Percentiles rank a stretch among this genome's conserved stretches.
These are phyloP conservation scores for Aureobasidium sp. DNA, from an alignment of 2,329 filamentous ascomycete genomes.

Conservation along the genomic window DNA sequence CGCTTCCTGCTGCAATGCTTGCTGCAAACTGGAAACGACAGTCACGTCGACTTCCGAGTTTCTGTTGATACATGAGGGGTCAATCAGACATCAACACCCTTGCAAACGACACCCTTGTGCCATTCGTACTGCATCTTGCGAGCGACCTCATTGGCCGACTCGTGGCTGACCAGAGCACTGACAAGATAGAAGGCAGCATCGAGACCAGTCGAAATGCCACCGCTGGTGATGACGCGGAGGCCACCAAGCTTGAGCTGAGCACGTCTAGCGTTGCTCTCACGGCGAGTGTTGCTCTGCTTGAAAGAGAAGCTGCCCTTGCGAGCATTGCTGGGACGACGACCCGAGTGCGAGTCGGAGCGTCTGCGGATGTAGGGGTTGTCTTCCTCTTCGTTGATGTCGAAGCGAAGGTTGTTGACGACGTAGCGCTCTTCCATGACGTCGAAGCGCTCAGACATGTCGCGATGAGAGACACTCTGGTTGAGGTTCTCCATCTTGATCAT, in stretches of 20 bases:
- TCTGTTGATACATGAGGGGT: not conserved
- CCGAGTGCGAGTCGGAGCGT: conserved; percentile 25
- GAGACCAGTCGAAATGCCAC: conserved; percentile 69
- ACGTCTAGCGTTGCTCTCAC: conserved; percentile 73
- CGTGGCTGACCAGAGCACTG: conserved; percentile 70
- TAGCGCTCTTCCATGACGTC: conserved; percentile 80
- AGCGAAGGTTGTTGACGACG: conserved; percentile 85
- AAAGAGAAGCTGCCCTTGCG: conserved; percentile 78
- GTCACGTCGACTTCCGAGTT: not conserved
- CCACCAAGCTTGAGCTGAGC: conserved; percentile 64
- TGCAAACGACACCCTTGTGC: conserved; percentile 77
- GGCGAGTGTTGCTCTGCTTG: conserved; percentile 63
- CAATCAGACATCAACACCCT: conserved; percentile 72
- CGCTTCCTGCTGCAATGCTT: not conserved
- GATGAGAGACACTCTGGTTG: conserved; percentile 63
- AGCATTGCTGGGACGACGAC: conserved; percentile 34
- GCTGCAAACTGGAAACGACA: conserved; percentile 1
- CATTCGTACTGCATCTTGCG: conserved; percentile 72
- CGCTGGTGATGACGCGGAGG: conserved; percentile 68
- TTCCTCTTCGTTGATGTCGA: conserved; percentile 69
- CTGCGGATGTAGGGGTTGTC: conserved; percentile 68
- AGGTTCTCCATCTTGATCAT: conserved; percentile 74
- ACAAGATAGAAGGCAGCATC: conserved; percentile 81
- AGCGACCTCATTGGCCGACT: conserved; percentile 66
- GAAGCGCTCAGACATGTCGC: conserved; percentile 65